Conservation (phyloP, 2,329 filamentous ascomycete species). For the Stemphylium lycopersici region DNA sequence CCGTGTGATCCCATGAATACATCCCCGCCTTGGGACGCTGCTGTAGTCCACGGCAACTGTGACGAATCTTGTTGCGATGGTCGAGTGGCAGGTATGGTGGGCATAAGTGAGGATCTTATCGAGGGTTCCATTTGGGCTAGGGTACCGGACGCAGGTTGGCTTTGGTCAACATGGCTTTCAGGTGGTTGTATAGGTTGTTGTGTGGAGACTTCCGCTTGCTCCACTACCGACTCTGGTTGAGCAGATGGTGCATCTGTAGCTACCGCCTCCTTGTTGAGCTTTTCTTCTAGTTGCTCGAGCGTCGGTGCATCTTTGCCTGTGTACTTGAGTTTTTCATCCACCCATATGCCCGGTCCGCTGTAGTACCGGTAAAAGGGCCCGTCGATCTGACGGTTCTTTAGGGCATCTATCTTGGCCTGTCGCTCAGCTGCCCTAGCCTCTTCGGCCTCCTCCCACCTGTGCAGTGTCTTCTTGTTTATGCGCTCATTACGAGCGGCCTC, state of each 20-base stretch:
- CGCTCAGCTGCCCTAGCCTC: conserved; percentile 85
- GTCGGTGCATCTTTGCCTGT: conserved; percentile 60
- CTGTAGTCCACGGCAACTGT: conserved; percentile 28
- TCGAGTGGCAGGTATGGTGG: conserved; percentile 22
- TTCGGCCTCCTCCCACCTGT: conserved; percentile 92
- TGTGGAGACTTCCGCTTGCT: conserved; percentile 4
- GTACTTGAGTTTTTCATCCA: conserved; percentile 74
- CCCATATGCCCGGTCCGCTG: conserved; percentile 87
- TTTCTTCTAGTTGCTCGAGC: conserved; percentile 46
- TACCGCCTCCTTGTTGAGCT: conserved; percentile 39
- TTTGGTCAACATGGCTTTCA: neutral
- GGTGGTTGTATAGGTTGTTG: conserved; percentile 1
- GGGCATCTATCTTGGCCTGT: conserved; percentile 79
- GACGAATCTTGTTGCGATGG: conserved; percentile 22
- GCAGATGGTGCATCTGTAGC: conserved; percentile 11
- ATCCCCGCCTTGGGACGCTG: conserved; percentile 33
- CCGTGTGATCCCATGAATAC: conserved; percentile 34
- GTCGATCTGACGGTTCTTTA: conserved; percentile 84
- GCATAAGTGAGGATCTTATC: conserved; percentile 18
- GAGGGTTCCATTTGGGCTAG: conserved; percentile 18
- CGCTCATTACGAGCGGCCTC: conserved; percentile 85
- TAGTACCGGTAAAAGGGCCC: conserved; percentile 91
- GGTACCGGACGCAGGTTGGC: conserved; percentile 5
- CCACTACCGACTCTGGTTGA: conserved; percentile 9
- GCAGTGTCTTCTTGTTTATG: conserved; percentile 86